Base-by-base conservation (phyloP, 805 yeast species). In the Kluyveromyces siamensis region DNA sequence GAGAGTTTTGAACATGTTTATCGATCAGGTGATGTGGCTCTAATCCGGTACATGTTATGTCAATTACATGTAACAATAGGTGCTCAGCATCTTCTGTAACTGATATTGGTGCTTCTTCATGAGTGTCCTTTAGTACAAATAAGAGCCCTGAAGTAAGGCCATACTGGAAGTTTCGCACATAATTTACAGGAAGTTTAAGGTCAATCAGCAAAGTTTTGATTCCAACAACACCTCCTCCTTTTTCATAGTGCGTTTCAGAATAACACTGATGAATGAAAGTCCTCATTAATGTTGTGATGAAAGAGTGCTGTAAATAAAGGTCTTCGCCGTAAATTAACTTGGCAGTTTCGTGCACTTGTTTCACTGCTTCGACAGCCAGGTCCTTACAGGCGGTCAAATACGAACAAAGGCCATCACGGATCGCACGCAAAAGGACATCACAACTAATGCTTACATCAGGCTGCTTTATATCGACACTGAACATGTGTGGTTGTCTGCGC, bases 181-280 rank as follows among this genome's bases (percentile, higher is more conserved):
- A 89, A 1, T 73, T 68, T 3, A 80, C 69, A 0, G 96, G 87
- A 42, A 87, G 77, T 1, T 69, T 75, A 35, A 84, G 67, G 41
- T 84, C 93, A 41, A 77, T 75, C 37, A 88, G 73, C 71, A 91
- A 72, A 1, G 88, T 79, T 54, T 79, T 74, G 44, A 93, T 71
- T 19, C 99, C 98, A 27, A 86, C 60, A 37, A 91, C 82, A 38
- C 98, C 97, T 8, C 97, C 97, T 8, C 87, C 73, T 56, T 93
- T 93, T 35, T 82, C 76, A 62, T 85, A 87, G 67, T 86, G 91
- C 36, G 81, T 83, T 64, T 87, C 96, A 52, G 87, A 95, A 62
- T 86, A 93, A 67, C 98, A 90, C 41, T 87, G 78, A 60, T 95
- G 99, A 41, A 93, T 81, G 58, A 95, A 84, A 47, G 83, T 83